phyloP scores from a whole-genome alignment of 1,284 basidiomycete species.

The Ustilago hordei region DNA sequence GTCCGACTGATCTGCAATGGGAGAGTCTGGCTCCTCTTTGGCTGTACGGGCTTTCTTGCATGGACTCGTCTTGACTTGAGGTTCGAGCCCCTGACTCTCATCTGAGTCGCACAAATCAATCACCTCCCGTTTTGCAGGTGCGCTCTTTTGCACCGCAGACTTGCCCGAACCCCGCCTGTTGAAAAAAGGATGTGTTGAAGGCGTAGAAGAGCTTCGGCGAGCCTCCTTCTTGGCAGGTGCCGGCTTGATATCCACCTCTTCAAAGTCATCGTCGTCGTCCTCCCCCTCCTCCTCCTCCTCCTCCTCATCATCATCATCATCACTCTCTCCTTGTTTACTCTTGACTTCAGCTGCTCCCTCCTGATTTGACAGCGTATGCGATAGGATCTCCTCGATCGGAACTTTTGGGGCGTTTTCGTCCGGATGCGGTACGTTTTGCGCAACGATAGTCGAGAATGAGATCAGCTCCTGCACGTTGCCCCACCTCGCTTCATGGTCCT shows the following conservation, averaged over 20 bases:
- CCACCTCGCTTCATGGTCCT: slow-evolving; percentile 81
- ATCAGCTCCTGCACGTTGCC: slow-evolving; percentile 87
- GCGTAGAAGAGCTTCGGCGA: not conserved
- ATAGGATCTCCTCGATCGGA: slow-evolving; percentile 35
- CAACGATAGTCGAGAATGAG: slow-evolving; percentile 57
- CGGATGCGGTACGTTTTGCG: slow-evolving; percentile 16
- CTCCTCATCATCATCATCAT: slow-evolving; percentile 29
- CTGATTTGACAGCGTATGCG: slow-evolving; percentile 38
- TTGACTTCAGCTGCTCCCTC: slow-evolving; percentile 18
- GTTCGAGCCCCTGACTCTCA: slow-evolving; percentile 17
- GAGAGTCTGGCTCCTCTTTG: slow-evolving; percentile 6
- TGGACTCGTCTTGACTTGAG: slow-evolving; percentile 8
- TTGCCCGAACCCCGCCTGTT: slow-evolving; percentile 1
- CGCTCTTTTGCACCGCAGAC: not conserved
- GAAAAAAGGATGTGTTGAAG: slow-evolving; percentile 25
- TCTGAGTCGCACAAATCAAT: slow-evolving; percentile 35
- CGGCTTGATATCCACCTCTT: slow-evolving; percentile 69
- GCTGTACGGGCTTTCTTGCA: slow-evolving; percentile 21
- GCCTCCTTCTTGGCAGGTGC: not conserved
- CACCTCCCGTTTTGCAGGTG: slow-evolving; percentile 27
- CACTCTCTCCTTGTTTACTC: slow-evolving; percentile 13
- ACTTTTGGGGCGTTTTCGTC: slow-evolving; percentile 13
- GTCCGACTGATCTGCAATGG: not conserved
- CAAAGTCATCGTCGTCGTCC: slow-evolving; percentile 26
- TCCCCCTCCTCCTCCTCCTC: slow-evolving; percentile 36